Base-by-base conservation (phyloP, 495 filamentous ascomycete species). In the Glarea lozoyensis region DNA sequence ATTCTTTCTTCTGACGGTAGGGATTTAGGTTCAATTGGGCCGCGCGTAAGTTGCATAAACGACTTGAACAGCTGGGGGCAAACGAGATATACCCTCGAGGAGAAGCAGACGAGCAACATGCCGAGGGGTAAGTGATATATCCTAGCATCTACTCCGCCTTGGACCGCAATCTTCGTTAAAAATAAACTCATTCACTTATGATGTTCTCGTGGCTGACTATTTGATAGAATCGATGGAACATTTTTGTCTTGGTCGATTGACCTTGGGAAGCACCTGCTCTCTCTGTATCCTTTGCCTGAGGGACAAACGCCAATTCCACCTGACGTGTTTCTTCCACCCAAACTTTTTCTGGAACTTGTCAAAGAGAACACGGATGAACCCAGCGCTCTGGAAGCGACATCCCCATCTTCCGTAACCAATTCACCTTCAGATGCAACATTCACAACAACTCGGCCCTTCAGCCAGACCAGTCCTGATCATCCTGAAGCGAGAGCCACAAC, bases 101-200 rank as follows among this genome's bases (percentile, higher is more conserved):
- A 2, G 92, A 97, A 58, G 86, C 79, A 29, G 93, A 99, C 58
- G 88, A 95, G 48, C 84, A 89, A 54, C 85, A 95, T 73, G 74
- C 81, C 27, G 88, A 96, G 69, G 92, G 92, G 84, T 93, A 60
- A 56, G 77, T 65, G 16, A 3, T 21, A 10, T 10, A 12, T 25
- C 10, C 15, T 12, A 2, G 37, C 5, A 16, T 34, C 12, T 22
- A n/a, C n/a, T n/a, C n/a, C n/a, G n/a, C n/a, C n/a, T n/a, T n/a
- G n/a, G n/a, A n/a, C n/a, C n/a, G n/a, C n/a, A n/a, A n/a, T n/a
- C n/a, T n/a, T n/a, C n/a, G n/a, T n/a, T n/a, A n/a, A n/a, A n/a
- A n/a, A n/a, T n/a, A n/a, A n/a, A n/a, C n/a, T n/a, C n/a, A n/a
- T n/a, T n/a, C n/a, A n/a, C n/a, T 42, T 38, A 19, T 12, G 17